Conservation (phyloP, 768 basidiomycete genomes). For the Trametes elegans region DNA sequence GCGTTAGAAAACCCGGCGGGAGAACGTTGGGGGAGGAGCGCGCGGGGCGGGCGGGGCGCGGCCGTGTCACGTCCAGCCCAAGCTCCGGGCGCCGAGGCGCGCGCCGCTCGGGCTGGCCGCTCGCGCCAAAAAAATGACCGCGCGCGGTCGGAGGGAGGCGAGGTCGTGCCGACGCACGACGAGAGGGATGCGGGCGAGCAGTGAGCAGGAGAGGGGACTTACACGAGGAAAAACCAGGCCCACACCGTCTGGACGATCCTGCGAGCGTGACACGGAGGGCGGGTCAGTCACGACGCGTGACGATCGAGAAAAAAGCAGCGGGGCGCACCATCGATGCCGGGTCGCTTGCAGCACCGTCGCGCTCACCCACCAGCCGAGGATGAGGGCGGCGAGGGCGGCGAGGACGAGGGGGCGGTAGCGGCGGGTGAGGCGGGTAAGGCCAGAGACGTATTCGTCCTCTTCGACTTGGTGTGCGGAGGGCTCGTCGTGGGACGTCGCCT, state of each 20-base stretch:
- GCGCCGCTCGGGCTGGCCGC: background rate
- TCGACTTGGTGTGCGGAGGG: conserved; percentile 17
- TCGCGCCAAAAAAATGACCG: too few species aligned
- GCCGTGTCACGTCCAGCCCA: background rate
- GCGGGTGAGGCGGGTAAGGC: conserved; percentile 10
- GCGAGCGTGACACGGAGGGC: background rate
- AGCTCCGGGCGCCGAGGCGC: conserved; percentile 2
- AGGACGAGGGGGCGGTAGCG: conserved; percentile 40
- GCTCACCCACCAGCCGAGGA: conserved; percentile 87
- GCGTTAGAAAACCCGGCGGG: background rate
- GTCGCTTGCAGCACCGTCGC: conserved; percentile 66
- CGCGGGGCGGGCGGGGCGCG: background rate
- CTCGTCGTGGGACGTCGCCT: background rate
- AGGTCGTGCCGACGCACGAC: too few species aligned
- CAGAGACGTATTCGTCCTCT: conserved; percentile 17
- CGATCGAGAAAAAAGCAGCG: conserved; percentile 6
- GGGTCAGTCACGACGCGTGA: conserved; percentile 8
- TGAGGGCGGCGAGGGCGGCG: conserved; percentile 50
- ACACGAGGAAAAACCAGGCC: conserved; percentile 82
- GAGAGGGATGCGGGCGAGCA: too few species aligned
- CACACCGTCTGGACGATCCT: conserved; percentile 82
- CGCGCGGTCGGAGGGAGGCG: too few species aligned
- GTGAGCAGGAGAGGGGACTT: conserved; percentile 33
- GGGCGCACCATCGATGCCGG: conserved; percentile 67
- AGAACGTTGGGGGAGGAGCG: background rate